phyloP scores from a whole-genome alignment of 2,329 filamentous ascomycete species.

The Fusarium sp. region DNA sequence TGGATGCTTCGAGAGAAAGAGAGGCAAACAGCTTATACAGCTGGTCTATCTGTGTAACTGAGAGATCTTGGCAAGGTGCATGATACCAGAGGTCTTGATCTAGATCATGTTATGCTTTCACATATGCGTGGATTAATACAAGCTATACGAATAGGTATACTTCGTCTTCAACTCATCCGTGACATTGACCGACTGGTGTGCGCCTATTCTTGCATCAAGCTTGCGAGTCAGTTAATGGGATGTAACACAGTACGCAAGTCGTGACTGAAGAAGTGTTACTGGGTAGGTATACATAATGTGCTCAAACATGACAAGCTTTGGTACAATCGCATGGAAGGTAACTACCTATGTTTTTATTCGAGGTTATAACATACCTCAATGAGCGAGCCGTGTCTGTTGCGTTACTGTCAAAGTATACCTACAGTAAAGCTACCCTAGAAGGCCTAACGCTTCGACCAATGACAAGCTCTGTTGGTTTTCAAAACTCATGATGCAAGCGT shows the following conservation, averaged over 20 bases:
- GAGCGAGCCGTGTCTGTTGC: neutral
- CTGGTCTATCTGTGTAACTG: neutral
- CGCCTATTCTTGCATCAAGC: neutral
- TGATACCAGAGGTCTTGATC: neutral
- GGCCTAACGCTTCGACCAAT: neutral
- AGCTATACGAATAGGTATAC: neutral
- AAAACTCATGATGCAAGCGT: neutral
- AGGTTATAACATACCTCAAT: neutral
- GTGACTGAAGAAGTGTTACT: neutral
- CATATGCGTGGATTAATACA: neutral
- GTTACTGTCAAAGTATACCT: neutral
- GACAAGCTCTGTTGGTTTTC: slow-evolving; percentile 13
- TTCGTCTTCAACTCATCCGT: slow-evolving; percentile 18
- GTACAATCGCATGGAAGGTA: neutral
- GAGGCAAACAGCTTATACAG: slow-evolving; percentile 10
- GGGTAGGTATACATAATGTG: neutral
- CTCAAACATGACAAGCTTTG: neutral
- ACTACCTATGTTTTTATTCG: neutral
- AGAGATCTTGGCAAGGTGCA: slow-evolving; percentile 7
- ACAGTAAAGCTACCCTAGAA: slow-evolving; percentile 9
- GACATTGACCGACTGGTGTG: neutral
- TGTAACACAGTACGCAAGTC: neutral
- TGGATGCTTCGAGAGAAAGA: neutral
- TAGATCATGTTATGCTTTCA: neutral
- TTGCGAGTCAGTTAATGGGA: slow-evolving; percentile 5